Evolutionary conservation across 177 flowering plant species (phyloP).

Genomic region (Vitis hybrid): DNA sequence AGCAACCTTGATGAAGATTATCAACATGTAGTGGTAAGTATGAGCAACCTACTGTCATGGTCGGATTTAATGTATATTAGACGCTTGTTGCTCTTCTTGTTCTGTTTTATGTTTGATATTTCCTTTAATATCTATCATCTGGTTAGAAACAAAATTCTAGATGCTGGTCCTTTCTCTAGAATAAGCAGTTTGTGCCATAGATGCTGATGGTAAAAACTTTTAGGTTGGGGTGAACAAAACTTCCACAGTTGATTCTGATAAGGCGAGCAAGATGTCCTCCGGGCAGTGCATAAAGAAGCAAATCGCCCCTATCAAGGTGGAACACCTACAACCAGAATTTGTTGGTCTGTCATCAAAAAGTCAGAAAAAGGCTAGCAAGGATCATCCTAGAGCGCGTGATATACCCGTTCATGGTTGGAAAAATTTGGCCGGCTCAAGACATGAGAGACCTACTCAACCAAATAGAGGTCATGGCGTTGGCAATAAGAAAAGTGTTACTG

Average conservation of each 20-base stretch:
- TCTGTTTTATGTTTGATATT: too few species aligned
- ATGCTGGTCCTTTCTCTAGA: too few species aligned
- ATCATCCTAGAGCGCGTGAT: conserved; percentile 6
- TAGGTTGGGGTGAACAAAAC: conserved; percentile 27
- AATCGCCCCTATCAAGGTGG: conserved; percentile 6
- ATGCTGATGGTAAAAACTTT: background rate
- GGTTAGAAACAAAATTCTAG: too few species aligned
- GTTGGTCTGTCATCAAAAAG: conserved; percentile 7
- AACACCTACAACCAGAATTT: conserved; percentile 14
- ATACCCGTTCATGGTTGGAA: conserved; percentile 15
- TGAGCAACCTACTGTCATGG: too few species aligned
- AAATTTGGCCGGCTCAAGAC: conserved; percentile 13
- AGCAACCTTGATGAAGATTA: too few species aligned
- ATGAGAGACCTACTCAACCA: conserved; percentile 13
- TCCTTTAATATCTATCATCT: too few species aligned
- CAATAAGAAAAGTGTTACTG: conserved; percentile 9
- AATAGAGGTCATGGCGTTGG: conserved; percentile 13
- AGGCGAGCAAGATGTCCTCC: conserved; percentile 30
- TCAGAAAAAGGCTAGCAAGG: conserved; percentile 17
- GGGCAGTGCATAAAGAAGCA: conserved; percentile 24
- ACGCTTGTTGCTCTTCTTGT: too few species aligned
- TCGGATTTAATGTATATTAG: too few species aligned
- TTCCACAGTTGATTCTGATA: conserved; percentile 10
- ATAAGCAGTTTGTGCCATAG: background rate
- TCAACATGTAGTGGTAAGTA: too few species aligned